Percentiles rank a stretch among this genome's conserved stretches.
Evolutionary conservation across 306 rosid species (phyloP).

Genomic region (Malus asiatica): DNA sequence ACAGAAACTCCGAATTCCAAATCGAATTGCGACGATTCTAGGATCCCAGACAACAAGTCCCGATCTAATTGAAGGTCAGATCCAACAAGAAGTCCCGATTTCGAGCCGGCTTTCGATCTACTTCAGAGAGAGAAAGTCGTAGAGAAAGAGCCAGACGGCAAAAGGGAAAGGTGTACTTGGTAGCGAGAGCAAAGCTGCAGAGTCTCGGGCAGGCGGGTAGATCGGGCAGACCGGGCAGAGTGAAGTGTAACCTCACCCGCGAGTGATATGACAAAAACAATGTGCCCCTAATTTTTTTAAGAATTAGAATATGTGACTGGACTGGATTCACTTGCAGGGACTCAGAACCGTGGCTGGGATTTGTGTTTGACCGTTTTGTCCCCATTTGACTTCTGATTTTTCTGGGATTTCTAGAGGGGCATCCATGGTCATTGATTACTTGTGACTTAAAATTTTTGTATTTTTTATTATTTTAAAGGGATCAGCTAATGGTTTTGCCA

Average conservation of each 20-base stretch:
- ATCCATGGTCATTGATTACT: neutral
- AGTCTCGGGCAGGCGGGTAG: constrained; percentile 36
- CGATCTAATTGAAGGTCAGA: constrained; percentile 22
- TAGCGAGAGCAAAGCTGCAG: constrained; percentile 3
- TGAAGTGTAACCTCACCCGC: constrained; percentile 36
- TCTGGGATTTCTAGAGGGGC: neutral
- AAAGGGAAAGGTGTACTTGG: constrained; percentile 31
- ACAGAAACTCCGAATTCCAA: constrained; percentile 7
- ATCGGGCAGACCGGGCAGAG: constrained; percentile 37
- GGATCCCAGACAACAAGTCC: neutral
- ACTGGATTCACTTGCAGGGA: neutral
- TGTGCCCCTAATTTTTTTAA: neutral
- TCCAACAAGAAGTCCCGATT: constrained; percentile 24
- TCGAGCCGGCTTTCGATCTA: constrained; percentile 33
- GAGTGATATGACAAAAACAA: constrained; percentile 2
- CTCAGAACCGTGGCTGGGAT: neutral
- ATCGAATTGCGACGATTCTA: neutral
- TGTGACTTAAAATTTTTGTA: neutral
- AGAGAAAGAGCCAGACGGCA: constrained; percentile 19
- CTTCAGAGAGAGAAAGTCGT: constrained; percentile 17
- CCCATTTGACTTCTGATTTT: constrained; percentile 20
- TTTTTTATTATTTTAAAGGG: neutral
- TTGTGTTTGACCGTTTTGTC: constrained; percentile 16
- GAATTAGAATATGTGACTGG: neutral
- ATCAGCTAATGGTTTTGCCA: accelerated